A percentile compares a stretch with the other conserved stretches of the same genome.
Conservation (phyloP, 2,329 filamentous ascomycete species). For the Phyllosticta ampelicida region DNA sequence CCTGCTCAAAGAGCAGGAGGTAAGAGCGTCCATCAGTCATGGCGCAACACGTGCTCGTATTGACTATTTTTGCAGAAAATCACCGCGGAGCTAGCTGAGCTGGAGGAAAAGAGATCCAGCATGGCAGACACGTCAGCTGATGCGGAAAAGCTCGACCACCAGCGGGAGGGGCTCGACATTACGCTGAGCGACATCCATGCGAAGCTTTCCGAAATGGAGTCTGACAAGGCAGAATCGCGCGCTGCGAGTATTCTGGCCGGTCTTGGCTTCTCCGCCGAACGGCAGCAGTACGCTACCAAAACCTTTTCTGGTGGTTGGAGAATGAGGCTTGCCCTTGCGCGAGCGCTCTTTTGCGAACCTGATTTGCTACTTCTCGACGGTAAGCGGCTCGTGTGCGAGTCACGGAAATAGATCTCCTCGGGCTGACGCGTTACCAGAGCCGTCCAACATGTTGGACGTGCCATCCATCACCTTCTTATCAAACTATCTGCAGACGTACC, state of each 20-base stretch:
- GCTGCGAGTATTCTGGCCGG: conserved; percentile 94
- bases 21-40: conserved; percentile 32
- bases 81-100: conserved; percentile 57
- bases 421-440: conserved; percentile 46
- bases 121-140: conserved; percentile 89
- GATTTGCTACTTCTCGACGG: conserved; percentile 85
- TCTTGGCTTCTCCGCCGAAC: conserved; percentile 88
- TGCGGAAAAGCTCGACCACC: conserved; percentile 71
- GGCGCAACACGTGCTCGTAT: neutral
- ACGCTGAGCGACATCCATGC: conserved; percentile 83
- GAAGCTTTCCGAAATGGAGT: conserved; percentile 97
- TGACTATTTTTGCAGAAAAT: conserved; percentile 52
- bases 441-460: conserved; percentile 99
- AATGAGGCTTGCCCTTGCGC: conserved; percentile 89
- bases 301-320: conserved; percentile 99
- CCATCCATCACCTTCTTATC: conserved; percentile 98
- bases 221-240: conserved; percentile 91
- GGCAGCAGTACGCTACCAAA: conserved; percentile 86
- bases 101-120: conserved; percentile 66
- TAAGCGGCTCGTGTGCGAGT: conserved; percentile 17
- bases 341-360: conserved; percentile 95
- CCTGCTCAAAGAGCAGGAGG: conserved; percentile 75
- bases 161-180: conserved; percentile 80
- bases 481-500: conserved; percentile 87
- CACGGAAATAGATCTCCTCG: neutral